Evolutionary conservation across 164 flowering plant genomes (phyloP).

Genomic region (Santalum album): DNA sequence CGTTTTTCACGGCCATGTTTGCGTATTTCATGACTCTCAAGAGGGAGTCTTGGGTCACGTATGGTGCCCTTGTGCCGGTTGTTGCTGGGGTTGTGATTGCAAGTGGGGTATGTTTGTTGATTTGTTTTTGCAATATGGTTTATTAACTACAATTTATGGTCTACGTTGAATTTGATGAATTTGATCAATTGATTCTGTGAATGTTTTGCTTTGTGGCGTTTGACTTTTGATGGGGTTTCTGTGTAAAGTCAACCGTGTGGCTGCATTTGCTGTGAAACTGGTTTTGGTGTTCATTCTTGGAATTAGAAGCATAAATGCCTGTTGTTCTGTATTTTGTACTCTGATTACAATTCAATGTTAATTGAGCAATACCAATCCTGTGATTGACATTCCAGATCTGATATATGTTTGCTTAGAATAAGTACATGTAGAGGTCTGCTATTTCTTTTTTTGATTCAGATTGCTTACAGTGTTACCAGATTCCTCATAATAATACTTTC

Average conservation of each 20-base stretch:
- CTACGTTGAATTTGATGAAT: neutral
- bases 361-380: neutral
- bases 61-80: constrained; percentile 69
- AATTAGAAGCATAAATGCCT: too few relatives aligned
- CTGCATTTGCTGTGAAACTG: neutral
- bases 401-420: too few relatives aligned
- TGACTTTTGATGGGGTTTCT: constrained; percentile 7
- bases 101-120: constrained; percentile 49
- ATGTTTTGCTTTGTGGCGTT: neutral
- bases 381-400: too few relatives aligned
- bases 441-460: too few relatives aligned
- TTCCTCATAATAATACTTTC: too few relatives aligned
- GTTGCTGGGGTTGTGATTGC: constrained; percentile 72
- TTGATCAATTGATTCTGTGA: neutral
- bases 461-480: too few relatives aligned
- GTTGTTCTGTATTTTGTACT: neutral
- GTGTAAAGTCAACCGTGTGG: neutral
- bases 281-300: neutral
- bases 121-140: neutral
- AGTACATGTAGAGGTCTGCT: too few relatives aligned
- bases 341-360: neutral
- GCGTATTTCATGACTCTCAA: constrained; percentile 57
- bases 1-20: constrained; percentile 70
- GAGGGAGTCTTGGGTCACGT: constrained; percentile 73
- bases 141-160: too few relatives aligned